Evolutionary conservation across 2,329 filamentous ascomycete genomes (phyloP), one percentile per base, ranked within the genome.

Genomic region (Paramyrothecium roridum): DNA sequence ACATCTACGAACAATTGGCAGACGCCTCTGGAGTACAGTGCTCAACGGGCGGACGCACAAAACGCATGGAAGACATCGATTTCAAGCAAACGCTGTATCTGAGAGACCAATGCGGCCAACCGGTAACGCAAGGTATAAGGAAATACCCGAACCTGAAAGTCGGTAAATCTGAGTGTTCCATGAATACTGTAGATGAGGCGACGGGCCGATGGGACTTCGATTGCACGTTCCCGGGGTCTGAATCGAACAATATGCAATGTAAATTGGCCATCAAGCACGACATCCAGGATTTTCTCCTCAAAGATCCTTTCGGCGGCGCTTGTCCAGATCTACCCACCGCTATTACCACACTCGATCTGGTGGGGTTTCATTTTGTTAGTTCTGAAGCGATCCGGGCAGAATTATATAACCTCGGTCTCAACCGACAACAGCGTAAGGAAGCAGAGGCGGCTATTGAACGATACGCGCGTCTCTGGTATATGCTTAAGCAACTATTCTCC

Each of bases 241-340:
- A 63, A 12, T 71, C 72, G 1, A 60, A 61, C 0, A 63, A 62
- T 0, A 54, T 64, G 50, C 61, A 57, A 20, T 75, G 73, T 52
- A 65, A 72, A 50, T 55, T 59, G 19, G 65, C 71, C 0, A 65
- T 75, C 26, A 62, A 67, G 52, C 61, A 67, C 45, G 64, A 67
- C 23, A 58, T 73, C 1, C 53, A 70, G 16, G 65, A 73, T 45
- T 67, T 72, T 13, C 62, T 75, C 33, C 63, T 65, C 8, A 64
- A 59, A 2, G 71, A 74, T 30, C 69, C 71, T 0, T 70, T 75
- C 26, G 70, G 63, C 8, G 71, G 69, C 3, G 63, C 67, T 0
- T 75, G 73, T 50, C 70, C 70, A 0, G 66, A 70, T 20, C 50
- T 73, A 17, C 64, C 70, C 0, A 71, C 69, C 7, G 65, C 73